phyloP scores from a whole-genome alignment of 345 rosid species.

The Sapria himalayana region DNA sequence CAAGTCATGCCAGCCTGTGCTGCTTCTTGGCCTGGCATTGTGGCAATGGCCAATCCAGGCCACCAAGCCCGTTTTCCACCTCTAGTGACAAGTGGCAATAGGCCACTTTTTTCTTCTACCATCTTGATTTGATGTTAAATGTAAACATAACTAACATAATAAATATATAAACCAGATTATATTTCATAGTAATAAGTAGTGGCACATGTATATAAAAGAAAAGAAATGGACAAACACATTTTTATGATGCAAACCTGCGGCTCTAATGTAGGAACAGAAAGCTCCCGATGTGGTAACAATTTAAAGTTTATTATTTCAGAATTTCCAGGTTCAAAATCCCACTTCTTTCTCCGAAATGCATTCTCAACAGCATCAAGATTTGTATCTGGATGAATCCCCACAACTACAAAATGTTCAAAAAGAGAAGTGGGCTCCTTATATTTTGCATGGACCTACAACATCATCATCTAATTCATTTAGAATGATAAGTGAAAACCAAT shows the following conservation, averaged over 20 bases:
- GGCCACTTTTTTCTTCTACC: too few species aligned
- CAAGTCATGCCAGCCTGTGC: too few species aligned
- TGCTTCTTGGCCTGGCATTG: too few species aligned
- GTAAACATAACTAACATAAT: too few species aligned
- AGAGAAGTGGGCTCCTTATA: constrained; percentile 55
- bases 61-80: too few species aligned
- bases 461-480: constrained; percentile 5
- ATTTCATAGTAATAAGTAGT: too few species aligned
- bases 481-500: neutral
- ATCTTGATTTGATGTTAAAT: too few species aligned
- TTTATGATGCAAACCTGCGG: constrained; percentile 54
- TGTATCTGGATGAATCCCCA: constrained; percentile 71
- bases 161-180: too few species aligned
- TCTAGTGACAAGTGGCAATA: too few species aligned
- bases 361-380: constrained; percentile 62
- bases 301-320: constrained; percentile 33
- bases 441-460: constrained; percentile 43
- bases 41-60: too few species aligned
- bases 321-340: constrained; percentile 50
- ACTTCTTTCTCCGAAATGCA: constrained; percentile 55
- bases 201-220: too few species aligned
- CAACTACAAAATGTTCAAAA: constrained; percentile 75
- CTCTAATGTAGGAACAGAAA: constrained; percentile 54
- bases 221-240: too few species aligned
- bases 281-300: constrained; percentile 31